Base-by-base conservation (phyloP, 1,284 basidiomycete species). In the Sporisorium reilianum region DNA sequence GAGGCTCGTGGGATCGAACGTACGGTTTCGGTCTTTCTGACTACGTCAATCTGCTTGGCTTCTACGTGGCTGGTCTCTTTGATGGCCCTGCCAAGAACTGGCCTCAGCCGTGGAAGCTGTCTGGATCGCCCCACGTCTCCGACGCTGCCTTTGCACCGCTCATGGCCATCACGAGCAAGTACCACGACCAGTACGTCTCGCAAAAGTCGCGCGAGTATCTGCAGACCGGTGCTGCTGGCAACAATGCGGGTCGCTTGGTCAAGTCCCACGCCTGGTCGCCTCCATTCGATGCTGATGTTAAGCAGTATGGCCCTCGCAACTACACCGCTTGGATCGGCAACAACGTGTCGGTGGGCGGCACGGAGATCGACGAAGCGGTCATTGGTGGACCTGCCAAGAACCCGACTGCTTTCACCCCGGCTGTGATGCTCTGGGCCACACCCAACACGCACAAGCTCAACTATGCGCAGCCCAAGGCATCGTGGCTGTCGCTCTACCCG, bases 331-430 rank as follows among this genome's bases (percentile, higher is more conserved):
- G 60, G 59, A 68, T 68, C 36, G 49, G 55, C 32, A 40, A 53
- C 49, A 68, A 68, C 18, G 42, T 68, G 40, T 57, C 65, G 9
- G 65, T 61, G 20, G 65, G 65, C n/a, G 59, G 65, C 16, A 68
- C 65, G 14, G 59, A 68, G 59, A 68, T 68, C 18, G 65, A 68
- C 41, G 59, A 68, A 45, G 65, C 60, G 22, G 34, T 18, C 51
- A 68, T 68, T 11, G 65, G 65, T 4, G 65, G 65, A 22, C 65
- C 65, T 14, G 65, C 65, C 49, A 68, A 63, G 55, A 68, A 63
- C 34, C 59, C 59, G 6, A 62, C 59, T 2, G 65, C 65, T 0
- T 68, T 68, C 34, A 68, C 55, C 5, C 65, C 65, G 5, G 65
- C 59, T 18, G 65, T 68, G 5, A 58, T 68, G 59, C 51, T 68